Percentiles rank a stretch among this genome's conserved stretches.
These are phyloP conservation scores for Rhododendron ovatum DNA, from an alignment of 148 eudicot species.

Conservation along the genomic window DNA sequence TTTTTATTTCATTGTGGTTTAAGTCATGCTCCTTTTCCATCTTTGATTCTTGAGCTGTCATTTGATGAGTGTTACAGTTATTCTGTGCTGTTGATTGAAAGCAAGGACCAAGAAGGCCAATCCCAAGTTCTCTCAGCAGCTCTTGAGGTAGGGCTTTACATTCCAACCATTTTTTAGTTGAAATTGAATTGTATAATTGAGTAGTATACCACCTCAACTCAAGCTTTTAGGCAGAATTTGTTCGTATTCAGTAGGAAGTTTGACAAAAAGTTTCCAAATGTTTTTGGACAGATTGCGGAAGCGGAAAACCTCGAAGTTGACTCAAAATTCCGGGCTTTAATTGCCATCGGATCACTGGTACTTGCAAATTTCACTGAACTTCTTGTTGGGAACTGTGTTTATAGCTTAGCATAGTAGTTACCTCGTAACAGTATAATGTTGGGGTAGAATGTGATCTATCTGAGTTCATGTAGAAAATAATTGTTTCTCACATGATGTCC, in stretches of 20 bases:
- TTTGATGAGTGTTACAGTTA: conserved; percentile 45
- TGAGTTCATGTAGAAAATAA: background rate
- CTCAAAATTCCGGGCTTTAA: conserved; percentile 73
- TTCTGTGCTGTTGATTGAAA: conserved; percentile 80
- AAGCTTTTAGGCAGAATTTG: background rate
- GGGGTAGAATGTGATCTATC: background rate
- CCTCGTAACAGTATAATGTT: background rate
- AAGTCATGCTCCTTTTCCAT: background rate
- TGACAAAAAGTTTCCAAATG: background rate
- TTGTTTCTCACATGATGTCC: background rate
- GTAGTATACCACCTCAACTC: background rate
- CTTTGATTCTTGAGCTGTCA: background rate
- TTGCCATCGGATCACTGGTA: conserved; percentile 93
- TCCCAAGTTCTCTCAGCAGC: conserved; percentile 91
- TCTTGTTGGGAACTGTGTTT: background rate
- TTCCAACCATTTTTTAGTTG: background rate
- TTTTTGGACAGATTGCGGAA: conserved; percentile 64
- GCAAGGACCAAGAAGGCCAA: conserved; percentile 90
- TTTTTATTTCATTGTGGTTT: background rate
- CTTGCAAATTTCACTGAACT: conserved; percentile 6
- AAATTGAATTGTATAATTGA: background rate
- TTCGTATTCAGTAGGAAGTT: background rate
- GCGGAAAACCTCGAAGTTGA: conserved; percentile 62
- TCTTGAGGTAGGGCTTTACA: conserved; percentile 56
- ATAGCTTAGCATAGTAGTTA: background rate